phyloP scores from a whole-genome alignment of 2,329 filamentous ascomycete species.

The Cladosporium sp. region DNA sequence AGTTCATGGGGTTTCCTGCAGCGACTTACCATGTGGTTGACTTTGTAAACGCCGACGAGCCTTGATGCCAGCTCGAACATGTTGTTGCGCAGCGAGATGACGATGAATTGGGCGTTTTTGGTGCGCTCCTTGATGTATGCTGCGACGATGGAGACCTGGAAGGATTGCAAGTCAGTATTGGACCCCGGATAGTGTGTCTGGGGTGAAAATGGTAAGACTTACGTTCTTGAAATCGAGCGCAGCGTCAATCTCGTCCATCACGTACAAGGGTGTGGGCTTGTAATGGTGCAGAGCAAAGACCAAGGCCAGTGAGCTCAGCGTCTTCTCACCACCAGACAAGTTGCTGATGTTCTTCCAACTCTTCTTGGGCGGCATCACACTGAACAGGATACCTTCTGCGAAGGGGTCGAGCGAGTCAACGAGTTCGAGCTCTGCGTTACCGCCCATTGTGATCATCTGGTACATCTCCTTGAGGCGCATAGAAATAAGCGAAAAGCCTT shows the following conservation, averaged over 20 bases:
- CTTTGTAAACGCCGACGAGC: slow-evolving; percentile 96
- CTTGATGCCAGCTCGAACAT: slow-evolving; percentile 99
- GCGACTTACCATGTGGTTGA: slow-evolving; percentile 77
- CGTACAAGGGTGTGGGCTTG: slow-evolving; percentile 93
- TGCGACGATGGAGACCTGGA: slow-evolving; percentile 88
- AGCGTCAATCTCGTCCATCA: slow-evolving; percentile 99
- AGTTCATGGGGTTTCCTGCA: too few species aligned
- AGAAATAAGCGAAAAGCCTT: slow-evolving; percentile 91
- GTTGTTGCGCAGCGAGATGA: slow-evolving; percentile 96
- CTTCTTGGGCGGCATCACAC: slow-evolving; percentile 99
- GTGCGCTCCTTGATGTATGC: slow-evolving; percentile 99
- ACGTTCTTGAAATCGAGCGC: slow-evolving; percentile 97
- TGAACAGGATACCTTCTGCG: slow-evolving; percentile 93
- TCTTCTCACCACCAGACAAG: slow-evolving; percentile 94
- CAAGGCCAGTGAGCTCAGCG: slow-evolving; percentile 81
- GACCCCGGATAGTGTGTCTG: too few species aligned
- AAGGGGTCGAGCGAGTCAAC: slow-evolving; percentile 96
- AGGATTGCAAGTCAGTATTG: not conserved
- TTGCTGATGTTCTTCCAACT: slow-evolving; percentile 99
- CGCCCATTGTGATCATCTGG: slow-evolving; percentile 99
- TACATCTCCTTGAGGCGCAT: slow-evolving; percentile 98
- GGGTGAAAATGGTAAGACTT: slow-evolving; percentile 50
- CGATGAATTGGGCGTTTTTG: slow-evolving; percentile 98
- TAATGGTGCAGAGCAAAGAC: slow-evolving; percentile 99
- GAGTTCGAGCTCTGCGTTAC: slow-evolving; percentile 93